Percentiles rank a stretch among this genome's conserved stretches.
phyloP scores from a whole-genome alignment of 306 rosid genomes.

The Abrus precatorius region DNA sequence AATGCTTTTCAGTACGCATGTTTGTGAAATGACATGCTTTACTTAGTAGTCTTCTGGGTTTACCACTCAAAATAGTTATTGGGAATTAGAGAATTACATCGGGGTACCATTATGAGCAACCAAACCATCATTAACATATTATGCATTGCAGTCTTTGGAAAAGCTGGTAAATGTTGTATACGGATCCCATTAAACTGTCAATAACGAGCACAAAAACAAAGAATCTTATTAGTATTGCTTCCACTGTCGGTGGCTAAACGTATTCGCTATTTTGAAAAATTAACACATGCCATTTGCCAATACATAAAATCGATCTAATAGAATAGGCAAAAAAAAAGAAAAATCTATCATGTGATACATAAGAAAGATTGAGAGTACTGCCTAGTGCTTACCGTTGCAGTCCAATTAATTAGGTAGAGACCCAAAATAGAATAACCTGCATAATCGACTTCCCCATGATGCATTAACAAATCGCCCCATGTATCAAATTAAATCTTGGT shows the following conservation, averaged over 20 bases:
- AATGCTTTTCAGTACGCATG: conserved; percentile 36
- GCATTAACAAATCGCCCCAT: conserved; percentile 32
- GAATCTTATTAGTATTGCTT: neutral
- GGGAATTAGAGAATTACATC: neutral
- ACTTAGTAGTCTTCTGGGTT: neutral
- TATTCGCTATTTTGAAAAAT: neutral
- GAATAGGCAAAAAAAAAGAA: neutral
- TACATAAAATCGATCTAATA: neutral
- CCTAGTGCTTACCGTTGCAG: neutral
- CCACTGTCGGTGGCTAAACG: neutral
- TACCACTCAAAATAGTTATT: neutral
- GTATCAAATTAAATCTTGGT: conserved; percentile 35
- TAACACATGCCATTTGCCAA: neutral
- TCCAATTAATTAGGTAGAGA: conserved; percentile 10
- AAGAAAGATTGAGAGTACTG: neutral
- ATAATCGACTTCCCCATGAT: conserved; percentile 36
- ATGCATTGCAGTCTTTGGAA: neutral
- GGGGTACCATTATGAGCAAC: neutral
- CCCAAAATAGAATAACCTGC: conserved; percentile 36
- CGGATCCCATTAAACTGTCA: neutral
- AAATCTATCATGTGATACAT: conserved; percentile 30
- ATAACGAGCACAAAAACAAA: neutral
- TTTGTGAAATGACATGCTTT: conserved; percentile 6
- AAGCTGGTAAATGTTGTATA: neutral
- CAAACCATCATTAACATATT: neutral